Conservation (phyloP, 169 alveolate genomes). For the Plasmodium gonderi region DNA sequence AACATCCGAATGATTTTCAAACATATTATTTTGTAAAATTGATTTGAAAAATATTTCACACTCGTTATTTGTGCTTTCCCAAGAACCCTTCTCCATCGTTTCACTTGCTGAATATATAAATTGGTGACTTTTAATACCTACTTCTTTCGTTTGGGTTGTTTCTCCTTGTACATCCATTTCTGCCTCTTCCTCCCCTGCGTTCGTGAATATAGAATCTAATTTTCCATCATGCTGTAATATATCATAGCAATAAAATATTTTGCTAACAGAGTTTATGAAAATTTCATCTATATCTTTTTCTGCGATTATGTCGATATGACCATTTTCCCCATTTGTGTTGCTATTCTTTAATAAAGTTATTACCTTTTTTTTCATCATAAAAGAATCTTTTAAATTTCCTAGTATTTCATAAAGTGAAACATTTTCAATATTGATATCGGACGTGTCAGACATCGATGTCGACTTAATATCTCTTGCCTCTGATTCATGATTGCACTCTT, state of each 20-base stretch:
- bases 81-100: neutral
- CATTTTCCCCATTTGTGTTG: neutral
- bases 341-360: neutral
- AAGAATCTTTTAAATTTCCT: conserved; percentile 35
- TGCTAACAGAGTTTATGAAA: conserved; percentile 18
- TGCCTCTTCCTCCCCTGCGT: neutral
- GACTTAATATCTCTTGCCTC: neutral
- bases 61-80: neutral
- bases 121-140: conserved; percentile 4
- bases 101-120: neutral
- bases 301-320: neutral
- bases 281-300: conserved; percentile 15
- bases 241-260: conserved; percentile 34
- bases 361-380: conserved; percentile 30
- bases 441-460: neutral
- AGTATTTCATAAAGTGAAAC: conserved; percentile 19
- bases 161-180: neutral
- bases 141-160: neutral
- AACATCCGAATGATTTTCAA: neutral
- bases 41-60: conserved; percentile 28
- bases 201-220: conserved; percentile 12
- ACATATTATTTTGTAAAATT: conserved; percentile 13
- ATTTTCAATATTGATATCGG: neutral
- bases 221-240: neutral
- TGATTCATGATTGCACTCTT: neutral